A percentile compares a stretch with the other conserved stretches of the same genome.
These are phyloP conservation scores for Pythium chondricola DNA, from an alignment of 352 stramenopile genomes.

Conservation along the genomic window DNA sequence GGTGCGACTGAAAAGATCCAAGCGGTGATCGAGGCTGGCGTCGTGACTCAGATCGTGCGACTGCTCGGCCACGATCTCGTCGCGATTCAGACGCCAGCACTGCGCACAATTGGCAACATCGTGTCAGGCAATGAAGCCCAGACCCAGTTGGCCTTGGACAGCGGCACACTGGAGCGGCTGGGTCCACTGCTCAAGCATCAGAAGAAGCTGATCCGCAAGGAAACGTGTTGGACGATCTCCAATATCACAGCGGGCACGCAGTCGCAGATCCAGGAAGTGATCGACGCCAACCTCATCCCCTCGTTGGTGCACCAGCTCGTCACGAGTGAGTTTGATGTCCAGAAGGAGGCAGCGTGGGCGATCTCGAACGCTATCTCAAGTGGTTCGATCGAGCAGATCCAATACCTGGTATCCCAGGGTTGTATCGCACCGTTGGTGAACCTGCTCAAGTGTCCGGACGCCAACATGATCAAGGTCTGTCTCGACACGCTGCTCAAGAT, in stretches of 20 bases:
- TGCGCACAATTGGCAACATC: constrained; percentile 97
- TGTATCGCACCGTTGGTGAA: constrained; percentile 97
- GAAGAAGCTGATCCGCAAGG: constrained; percentile 80
- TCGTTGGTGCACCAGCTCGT: constrained; percentile 52
- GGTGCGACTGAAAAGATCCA: constrained; percentile 97
- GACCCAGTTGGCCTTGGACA: constrained; percentile 65
- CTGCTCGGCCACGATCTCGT: constrained; percentile 91
- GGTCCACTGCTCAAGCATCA: constrained; percentile 63
- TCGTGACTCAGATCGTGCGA: constrained; percentile 93
- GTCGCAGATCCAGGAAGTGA: constrained; percentile 72
- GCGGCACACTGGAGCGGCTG: constrained; percentile 41
- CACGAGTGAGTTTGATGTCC: constrained; percentile 67
- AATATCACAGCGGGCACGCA: constrained; percentile 74
- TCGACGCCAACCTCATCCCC: constrained; percentile 73
- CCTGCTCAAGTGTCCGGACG: constrained; percentile 89
- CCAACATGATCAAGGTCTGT: constrained; percentile 96
- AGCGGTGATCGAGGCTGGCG: constrained; percentile 94
- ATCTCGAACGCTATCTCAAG: constrained; percentile 75
- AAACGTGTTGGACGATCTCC: constrained; percentile 79
- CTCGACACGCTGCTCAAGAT: constrained; percentile 97
- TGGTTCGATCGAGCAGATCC: constrained; percentile 91
- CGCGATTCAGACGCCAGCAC: constrained; percentile 94
- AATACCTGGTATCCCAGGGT: constrained; percentile 95
- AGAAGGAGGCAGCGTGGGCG: constrained; percentile 83
- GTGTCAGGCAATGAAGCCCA: constrained; percentile 93